Percentiles rank a stretch among this genome's conserved stretches.
phyloP scores from a whole-genome alignment of 2,329 filamentous ascomycete genomes.

The Pestalotiopsis sp. region DNA sequence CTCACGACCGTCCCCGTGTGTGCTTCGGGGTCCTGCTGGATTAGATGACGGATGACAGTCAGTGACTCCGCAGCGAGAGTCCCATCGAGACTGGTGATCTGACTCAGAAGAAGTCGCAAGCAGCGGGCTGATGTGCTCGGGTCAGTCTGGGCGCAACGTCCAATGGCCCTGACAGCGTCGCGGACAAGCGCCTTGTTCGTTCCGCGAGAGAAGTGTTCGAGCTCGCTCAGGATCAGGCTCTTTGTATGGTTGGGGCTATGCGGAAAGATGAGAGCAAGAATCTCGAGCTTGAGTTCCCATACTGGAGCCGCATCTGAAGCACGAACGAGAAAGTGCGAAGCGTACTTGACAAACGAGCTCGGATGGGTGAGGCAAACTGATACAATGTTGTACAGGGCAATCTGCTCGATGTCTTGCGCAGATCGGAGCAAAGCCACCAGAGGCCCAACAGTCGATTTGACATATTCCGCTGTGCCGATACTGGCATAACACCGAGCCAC shows the following conservation, averaged over 20 bases:
- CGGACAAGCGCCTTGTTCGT: slow-evolving; percentile 76
- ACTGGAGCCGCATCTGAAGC: slow-evolving; percentile 78
- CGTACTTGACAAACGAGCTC: slow-evolving; percentile 81
- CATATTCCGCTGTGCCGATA: slow-evolving; percentile 77
- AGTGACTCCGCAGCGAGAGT: slow-evolving; percentile 89
- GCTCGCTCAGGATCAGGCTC: slow-evolving; percentile 84
- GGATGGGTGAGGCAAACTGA: slow-evolving; percentile 82
- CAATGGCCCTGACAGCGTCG: slow-evolving; percentile 90
- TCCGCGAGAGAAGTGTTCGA: slow-evolving; percentile 87
- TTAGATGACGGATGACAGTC: slow-evolving; percentile 92
- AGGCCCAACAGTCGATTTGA: slow-evolving; percentile 77
- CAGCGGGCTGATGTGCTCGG: slow-evolving; percentile 74
- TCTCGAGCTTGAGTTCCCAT: slow-evolving; percentile 90
- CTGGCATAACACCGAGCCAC: slow-evolving; percentile 85
- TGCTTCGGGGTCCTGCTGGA: slow-evolving; percentile 82
- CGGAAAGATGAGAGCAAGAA: slow-evolving; percentile 89
- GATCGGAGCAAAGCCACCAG: slow-evolving; percentile 84
- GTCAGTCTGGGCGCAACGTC: slow-evolving; percentile 85
- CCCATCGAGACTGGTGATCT: slow-evolving; percentile 86
- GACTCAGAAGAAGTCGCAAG: slow-evolving; percentile 78
- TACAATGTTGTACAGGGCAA: slow-evolving; percentile 92
- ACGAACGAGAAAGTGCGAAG: slow-evolving; percentile 86
- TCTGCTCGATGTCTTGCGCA: slow-evolving; percentile 83
- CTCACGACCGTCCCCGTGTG: slow-evolving; percentile 87
- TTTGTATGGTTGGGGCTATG: slow-evolving; percentile 76